Conservation (phyloP, 2,329 filamentous ascomycete genomes). For the Didymella lethalis region DNA sequence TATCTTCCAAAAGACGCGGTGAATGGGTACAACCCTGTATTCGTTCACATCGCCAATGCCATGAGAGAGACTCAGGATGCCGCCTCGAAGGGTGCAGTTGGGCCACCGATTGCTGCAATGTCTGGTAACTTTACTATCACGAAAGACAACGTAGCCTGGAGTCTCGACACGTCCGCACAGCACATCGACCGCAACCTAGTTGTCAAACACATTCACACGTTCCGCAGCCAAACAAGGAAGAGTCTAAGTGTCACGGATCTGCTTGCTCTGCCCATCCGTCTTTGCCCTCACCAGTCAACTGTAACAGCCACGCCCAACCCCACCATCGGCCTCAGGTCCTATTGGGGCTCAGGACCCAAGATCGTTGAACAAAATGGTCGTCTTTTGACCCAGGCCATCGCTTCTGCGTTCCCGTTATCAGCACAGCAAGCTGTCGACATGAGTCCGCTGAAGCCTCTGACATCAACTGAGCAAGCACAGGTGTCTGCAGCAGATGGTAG, state of each 20-base stretch:
- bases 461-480: constrained; percentile 1
- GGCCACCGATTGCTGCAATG: not conserved
- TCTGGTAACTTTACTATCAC: constrained; percentile 2
- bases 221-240: not conserved
- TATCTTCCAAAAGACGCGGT: not conserved
- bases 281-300: constrained; percentile 12
- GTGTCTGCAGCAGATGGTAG: not conserved
- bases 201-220: constrained; percentile 1
- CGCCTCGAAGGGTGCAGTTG: not conserved
- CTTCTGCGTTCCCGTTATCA: not conserved
- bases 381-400: not conserved
- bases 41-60: constrained; percentile 2
- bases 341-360: not conserved
- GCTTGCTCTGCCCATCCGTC: not conserved
- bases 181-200: constrained; percentile 1
- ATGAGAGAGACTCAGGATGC: not conserved
- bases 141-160: not conserved
- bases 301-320: not conserved
- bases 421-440: not conserved
- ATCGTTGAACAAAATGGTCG: not conserved
- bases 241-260: not conserved
- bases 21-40: constrained; percentile 2
- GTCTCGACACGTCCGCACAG: not conserved
- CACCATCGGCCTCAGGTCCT: not conserved
- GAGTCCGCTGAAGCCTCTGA: not conserved